Evolutionary conservation across 2,329 filamentous ascomycete genomes (phyloP), one percentile per base, ranked within the genome.

Genomic region (Curvularia lunata): DNA sequence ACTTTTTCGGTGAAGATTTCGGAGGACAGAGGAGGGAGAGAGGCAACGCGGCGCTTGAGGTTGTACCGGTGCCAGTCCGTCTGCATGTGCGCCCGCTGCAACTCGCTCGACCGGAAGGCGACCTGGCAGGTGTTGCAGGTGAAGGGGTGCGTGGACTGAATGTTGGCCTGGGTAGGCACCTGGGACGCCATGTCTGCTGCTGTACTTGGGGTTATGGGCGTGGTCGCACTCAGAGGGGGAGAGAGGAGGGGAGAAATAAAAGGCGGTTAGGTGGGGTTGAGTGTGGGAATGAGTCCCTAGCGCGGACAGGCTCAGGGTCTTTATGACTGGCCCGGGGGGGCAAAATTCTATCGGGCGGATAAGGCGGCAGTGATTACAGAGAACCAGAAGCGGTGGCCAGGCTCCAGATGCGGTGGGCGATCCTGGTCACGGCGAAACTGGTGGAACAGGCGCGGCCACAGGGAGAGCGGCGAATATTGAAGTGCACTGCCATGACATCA

Each of bases 21-120:
- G 52, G 94, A 93, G 6, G 92, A 88, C 48, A 98, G 91, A 3
- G 95, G 93, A 28, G 94, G 92, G 5, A 98, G 83, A 5, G 91
- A 91, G 41, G 94, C 92, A 55, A 98, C 91, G 70, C 93, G 89
- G 68, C 95, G 91, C 82, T 98, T 97, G 70, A 98, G 86, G 77
- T 99, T 99, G 80, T 97, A 97, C 65, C 95, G 89, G 78, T 99
- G 94, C 95, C 95, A 99, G 81, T 99, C 95, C 69, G 90, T 95
- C 78, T 95, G 92, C 95, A 99, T 99, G 76, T 99, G 95, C 37
- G 87, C 88, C 76, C 95, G 89, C 80, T 99, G 95, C 55, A 96
- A 84, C 75, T 98, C 94, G 76, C 91, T 92, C 74, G 91, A 92
- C 66, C 94, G 89, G 80, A 98, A 99, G 51, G 94, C 95, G 68